phyloP scores from a whole-genome alignment of 169 alveolate species.

The Plasmodium berghei region DNA sequence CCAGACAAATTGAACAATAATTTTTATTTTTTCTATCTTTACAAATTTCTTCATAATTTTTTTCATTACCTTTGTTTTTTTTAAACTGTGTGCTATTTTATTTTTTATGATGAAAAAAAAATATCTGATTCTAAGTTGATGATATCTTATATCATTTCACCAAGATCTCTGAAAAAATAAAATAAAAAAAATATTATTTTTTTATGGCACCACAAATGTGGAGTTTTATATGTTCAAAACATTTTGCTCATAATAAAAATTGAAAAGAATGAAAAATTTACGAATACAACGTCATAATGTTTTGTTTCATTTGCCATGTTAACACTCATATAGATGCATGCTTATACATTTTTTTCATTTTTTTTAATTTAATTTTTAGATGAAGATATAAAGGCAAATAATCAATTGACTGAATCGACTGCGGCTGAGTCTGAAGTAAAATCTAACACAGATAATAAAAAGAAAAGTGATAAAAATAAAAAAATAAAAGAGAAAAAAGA shows the following conservation, averaged over 20 bases:
- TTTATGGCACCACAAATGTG: not conserved
- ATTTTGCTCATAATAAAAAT: too few relatives aligned
- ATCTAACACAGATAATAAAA: not conserved
- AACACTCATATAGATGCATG: not conserved
- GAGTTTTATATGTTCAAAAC: too few relatives aligned
- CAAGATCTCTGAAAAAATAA: conserved; percentile 72
- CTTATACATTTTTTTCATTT: not conserved
- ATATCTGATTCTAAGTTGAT: conserved; percentile 11
- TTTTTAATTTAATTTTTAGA: not conserved
- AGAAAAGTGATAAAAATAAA: conserved; percentile 31
- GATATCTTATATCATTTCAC: conserved; percentile 55
- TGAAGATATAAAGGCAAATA: conserved; percentile 15
- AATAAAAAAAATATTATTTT: not conserved
- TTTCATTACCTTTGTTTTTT: not conserved
- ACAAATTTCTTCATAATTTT: not conserved
- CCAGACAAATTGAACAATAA: not conserved
- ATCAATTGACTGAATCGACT: conserved; percentile 52
- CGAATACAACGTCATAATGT: too few relatives aligned
- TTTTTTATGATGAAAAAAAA: conserved; percentile 41
- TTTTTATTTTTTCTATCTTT: not conserved
- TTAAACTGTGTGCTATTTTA: not conserved
- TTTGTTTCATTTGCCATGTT: not conserved
- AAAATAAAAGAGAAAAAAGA: conserved; percentile 15
- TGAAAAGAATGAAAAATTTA: too few relatives aligned
- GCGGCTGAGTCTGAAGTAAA: conserved; percentile 69